These are phyloP conservation scores for Zhuliangozyma blackwelliae DNA, from an alignment of 1,139 yeast species.

Conservation along the genomic window DNA sequence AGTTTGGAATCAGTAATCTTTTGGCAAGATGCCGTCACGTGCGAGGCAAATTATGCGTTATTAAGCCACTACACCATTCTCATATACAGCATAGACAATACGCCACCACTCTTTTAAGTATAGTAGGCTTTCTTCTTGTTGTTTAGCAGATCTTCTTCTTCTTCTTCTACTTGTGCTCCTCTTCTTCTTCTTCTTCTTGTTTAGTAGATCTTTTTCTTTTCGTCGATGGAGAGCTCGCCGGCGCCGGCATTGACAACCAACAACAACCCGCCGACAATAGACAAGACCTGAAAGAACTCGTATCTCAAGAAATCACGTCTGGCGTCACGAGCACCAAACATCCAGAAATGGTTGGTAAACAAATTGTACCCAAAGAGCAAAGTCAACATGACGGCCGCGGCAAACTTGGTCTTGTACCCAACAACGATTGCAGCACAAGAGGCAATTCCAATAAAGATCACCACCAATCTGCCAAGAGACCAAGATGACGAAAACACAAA, in stretches of 20 bases:
- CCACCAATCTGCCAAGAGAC: slow-evolving; percentile 61
- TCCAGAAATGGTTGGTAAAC: slow-evolving; percentile 87
- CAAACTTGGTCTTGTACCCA: slow-evolving; percentile 90
- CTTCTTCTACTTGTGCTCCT: too few species aligned
- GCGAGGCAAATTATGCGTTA: too few species aligned
- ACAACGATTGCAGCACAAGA: slow-evolving; percentile 79
- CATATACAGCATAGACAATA: too few species aligned
- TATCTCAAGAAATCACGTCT: slow-evolving; percentile 87
- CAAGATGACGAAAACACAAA: slow-evolving; percentile 77
- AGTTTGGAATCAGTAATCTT: too few species aligned
- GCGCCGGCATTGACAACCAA: slow-evolving; percentile 95
- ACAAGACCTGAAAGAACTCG: slow-evolving; percentile 91
- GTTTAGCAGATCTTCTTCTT: too few species aligned
- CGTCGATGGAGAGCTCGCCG: slow-evolving; percentile 90
- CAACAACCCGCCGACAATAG: slow-evolving; percentile 91
- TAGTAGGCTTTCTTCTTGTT: too few species aligned
- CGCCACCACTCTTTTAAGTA: too few species aligned
- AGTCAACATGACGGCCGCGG: slow-evolving; percentile 76
- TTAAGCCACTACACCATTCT: too few species aligned
- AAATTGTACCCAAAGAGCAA: slow-evolving; percentile 74
- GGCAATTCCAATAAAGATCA: slow-evolving; percentile 66
- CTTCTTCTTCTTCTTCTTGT: background rate
- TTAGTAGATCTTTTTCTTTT: slow-evolving; percentile 90
- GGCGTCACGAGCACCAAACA: slow-evolving; percentile 62
- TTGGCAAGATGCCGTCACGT: too few species aligned